These are phyloP conservation scores for Colletotrichum sojae DNA, from an alignment of 2,329 filamentous ascomycete species.

Conservation along the genomic window DNA sequence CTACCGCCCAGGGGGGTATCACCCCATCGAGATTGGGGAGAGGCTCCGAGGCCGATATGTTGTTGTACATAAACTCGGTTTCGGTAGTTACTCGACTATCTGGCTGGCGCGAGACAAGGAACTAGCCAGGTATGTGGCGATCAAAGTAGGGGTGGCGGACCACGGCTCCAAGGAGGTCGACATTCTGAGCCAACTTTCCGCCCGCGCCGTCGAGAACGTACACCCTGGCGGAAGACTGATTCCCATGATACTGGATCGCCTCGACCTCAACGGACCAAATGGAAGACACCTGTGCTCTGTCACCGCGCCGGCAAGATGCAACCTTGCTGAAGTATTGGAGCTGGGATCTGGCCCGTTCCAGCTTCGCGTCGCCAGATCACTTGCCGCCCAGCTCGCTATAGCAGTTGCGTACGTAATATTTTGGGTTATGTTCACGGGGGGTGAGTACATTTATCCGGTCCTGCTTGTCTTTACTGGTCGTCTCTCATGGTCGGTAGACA, in stretches of 20 bases:
- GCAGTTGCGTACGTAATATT: constrained; percentile 49
- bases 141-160: constrained; percentile 52
- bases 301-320: constrained; percentile 46
- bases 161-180: constrained; percentile 42
- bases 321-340: constrained; percentile 44
- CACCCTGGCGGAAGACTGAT: constrained; percentile 31
- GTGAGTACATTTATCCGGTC: constrained; percentile 29
- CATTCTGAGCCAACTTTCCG: constrained; percentile 43
- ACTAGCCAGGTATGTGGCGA: constrained; percentile 47
- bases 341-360: constrained; percentile 44
- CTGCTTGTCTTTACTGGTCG: background rate
- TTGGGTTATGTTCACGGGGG: constrained; percentile 51
- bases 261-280: constrained; percentile 46
- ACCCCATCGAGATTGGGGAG: constrained; percentile 56
- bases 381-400: constrained; percentile 48
- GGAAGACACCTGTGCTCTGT: constrained; percentile 49
- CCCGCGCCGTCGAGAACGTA: background rate
- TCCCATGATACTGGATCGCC: constrained; percentile 44
- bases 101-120: constrained; percentile 52
- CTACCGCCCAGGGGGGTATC: constrained; percentile 55
- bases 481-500: constrained; percentile 43
- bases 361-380: constrained; percentile 46
- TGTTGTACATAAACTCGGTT: constrained; percentile 49
- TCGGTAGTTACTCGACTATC: constrained; percentile 50
- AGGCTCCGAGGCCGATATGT: constrained; percentile 48